Evolutionary conservation across 106 monocot genomes (phyloP).

Genomic region (Dioscorea alata): DNA sequence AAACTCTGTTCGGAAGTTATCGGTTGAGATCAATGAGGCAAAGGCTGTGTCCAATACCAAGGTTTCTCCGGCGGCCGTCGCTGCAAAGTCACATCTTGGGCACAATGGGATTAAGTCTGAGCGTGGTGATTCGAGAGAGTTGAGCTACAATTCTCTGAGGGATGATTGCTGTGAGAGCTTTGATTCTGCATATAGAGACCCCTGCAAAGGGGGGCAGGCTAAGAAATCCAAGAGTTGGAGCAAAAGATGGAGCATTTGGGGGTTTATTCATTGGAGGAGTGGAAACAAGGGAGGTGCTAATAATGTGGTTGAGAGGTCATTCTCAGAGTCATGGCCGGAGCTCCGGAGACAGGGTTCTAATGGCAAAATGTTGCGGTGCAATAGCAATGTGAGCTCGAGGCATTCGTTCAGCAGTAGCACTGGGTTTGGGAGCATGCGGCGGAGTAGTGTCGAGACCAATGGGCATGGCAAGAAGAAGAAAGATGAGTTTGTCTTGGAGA

Average conservation of each 20-base stretch:
- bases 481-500: constrained; percentile 51
- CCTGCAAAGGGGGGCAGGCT: not conserved
- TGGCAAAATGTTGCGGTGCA: constrained; percentile 43
- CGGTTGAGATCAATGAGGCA: constrained; percentile 20
- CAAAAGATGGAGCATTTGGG: constrained; percentile 78
- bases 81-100: constrained; percentile 41
- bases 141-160: constrained; percentile 34
- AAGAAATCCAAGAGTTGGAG: constrained; percentile 79
- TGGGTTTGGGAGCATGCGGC: constrained; percentile 30
- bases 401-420: constrained; percentile 39
- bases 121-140: constrained; percentile 35
- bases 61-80: constrained; percentile 44
- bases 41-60: constrained; percentile 24
- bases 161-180: constrained; percentile 58
- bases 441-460: constrained; percentile 32
- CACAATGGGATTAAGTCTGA: constrained; percentile 27
- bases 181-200: constrained; percentile 39
- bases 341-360: constrained; percentile 15
- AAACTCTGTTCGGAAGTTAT: constrained; percentile 34
- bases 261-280: constrained; percentile 51
- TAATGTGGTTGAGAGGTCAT: constrained; percentile 37
- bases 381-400: constrained; percentile 61
- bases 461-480: constrained; percentile 41
- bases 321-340: constrained; percentile 54
- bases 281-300: constrained; percentile 11